Percentiles rank a stretch among this genome's conserved stretches.
These are phyloP conservation scores for Botrytis fabae DNA, from an alignment of 2,329 filamentous ascomycete species.

Conservation along the genomic window DNA sequence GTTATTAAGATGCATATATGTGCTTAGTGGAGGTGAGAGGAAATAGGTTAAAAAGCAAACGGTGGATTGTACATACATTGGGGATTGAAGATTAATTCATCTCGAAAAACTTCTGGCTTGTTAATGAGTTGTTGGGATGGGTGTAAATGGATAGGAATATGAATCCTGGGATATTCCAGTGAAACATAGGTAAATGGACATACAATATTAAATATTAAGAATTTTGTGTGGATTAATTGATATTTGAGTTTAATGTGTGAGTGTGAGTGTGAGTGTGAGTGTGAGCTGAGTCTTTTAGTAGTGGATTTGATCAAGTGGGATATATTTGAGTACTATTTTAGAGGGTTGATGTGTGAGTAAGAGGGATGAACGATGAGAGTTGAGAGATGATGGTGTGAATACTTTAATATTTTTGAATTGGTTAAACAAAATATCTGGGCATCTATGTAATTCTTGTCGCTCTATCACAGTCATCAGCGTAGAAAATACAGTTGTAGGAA, in stretches of 20 bases:
- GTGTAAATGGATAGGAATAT: constrained; percentile 17
- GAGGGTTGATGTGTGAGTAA: no score
- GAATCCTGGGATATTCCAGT: not conserved
- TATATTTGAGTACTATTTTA: not conserved
- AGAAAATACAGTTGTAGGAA: no score
- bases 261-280: not conserved
- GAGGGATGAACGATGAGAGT: no score
- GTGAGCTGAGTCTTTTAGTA: not conserved
- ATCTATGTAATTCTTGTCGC: no score
- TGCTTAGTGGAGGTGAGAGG: not conserved
- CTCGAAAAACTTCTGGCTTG: constrained; percentile 9
- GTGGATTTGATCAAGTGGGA: not conserved
- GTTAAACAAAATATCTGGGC: no score
- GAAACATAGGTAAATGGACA: constrained; percentile 11
- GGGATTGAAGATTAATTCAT: not conserved
- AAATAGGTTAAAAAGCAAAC: constrained; percentile 2
- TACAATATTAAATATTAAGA: constrained; percentile 13
- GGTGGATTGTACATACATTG: constrained; percentile 17
- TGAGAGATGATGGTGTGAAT: no score
- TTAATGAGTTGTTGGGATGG: constrained; percentile 8
- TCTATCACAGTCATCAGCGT: no score
- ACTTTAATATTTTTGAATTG: no score
- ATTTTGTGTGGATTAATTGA: not conserved
- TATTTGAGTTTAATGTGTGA: not conserved
- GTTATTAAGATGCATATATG: constrained; percentile 8